phyloP scores from a whole-genome alignment of 805 yeast species.

The Saccharomycopsis oosterbeekiorum region DNA sequence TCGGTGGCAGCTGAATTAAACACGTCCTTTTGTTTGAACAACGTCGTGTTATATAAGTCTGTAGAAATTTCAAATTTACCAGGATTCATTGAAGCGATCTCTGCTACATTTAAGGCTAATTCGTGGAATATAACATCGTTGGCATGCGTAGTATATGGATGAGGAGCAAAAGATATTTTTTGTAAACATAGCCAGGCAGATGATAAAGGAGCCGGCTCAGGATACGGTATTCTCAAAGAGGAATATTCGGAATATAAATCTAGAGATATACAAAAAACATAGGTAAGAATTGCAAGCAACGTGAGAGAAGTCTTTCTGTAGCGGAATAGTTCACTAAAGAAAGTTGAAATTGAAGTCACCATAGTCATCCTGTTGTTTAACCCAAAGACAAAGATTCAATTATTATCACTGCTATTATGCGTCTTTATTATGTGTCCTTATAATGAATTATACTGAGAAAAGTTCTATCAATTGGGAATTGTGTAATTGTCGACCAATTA shows the following conservation, averaged over 20 bases:
- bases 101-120: conserved; percentile 35
- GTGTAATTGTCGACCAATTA: too few species aligned
- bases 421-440: neutral
- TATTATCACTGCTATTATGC: neutral
- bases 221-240: conserved; percentile 35
- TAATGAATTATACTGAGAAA: neutral
- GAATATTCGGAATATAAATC: conserved; percentile 32
- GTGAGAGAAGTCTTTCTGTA: conserved; percentile 67
- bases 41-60: conserved; percentile 33
- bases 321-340: conserved; percentile 45
- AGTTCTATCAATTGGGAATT: too few species aligned
- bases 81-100: conserved; percentile 25
- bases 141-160: conserved; percentile 70
- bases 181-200: conserved; percentile 68
- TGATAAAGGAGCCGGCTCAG: conserved; percentile 29
- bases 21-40: conserved; percentile 42
- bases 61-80: conserved; percentile 32
- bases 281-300: conserved; percentile 40
- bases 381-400: neutral
- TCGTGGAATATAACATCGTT: conserved; percentile 72
- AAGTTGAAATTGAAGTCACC: neutral
- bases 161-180: conserved; percentile 51
- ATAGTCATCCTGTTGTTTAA: neutral
- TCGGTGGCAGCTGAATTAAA: conserved; percentile 33
- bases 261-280: conserved; percentile 31